Evolutionary conservation across 2,329 filamentous ascomycete species (phyloP).

Genomic region (Paramyrothecium roridum): DNA sequence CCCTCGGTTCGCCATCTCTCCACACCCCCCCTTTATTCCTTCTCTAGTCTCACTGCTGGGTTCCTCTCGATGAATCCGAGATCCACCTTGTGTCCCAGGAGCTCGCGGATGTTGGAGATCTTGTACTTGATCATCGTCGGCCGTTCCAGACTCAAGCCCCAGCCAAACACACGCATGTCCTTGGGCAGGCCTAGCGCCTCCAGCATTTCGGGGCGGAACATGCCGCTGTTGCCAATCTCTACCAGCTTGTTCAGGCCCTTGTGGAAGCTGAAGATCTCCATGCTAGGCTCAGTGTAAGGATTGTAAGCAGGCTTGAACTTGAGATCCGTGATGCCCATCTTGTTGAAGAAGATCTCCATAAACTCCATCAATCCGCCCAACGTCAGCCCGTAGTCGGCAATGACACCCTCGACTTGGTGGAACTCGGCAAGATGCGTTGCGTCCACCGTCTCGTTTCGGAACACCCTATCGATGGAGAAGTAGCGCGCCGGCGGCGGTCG

Average conservation of each 20-base stretch:
- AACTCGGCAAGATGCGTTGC: conserved; percentile 97
- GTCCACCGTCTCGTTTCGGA: conserved; percentile 96
- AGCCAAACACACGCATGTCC: conserved; percentile 91
- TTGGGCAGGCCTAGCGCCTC: conserved; percentile 90
- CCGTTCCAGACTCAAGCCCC: conserved; percentile 85
- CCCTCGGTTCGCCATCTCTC: too few relatives aligned
- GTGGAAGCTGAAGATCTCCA: conserved; percentile 98
- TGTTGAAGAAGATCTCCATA: conserved; percentile 92
- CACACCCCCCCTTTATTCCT: conserved; percentile 51
- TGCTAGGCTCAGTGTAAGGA: conserved; percentile 90
- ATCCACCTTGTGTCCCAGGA: conserved; percentile 94
- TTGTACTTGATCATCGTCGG: conserved; percentile 97
- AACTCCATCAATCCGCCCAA: conserved; percentile 89
- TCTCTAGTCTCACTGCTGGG: conserved; percentile 85
- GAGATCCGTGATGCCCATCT: conserved; percentile 84
- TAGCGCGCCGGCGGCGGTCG: conserved; percentile 73
- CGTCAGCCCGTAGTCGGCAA: conserved; percentile 91
- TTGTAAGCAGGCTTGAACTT: conserved; percentile 98
- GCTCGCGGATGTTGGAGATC: conserved; percentile 85
- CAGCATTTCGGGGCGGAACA: conserved; percentile 98
- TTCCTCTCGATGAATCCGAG: conserved; percentile 89
- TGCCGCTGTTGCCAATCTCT: conserved; percentile 96
- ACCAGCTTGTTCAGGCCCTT: conserved; percentile 85
- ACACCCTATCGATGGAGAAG: conserved; percentile 98
- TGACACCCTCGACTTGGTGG: conserved; percentile 97